Conservation (phyloP, 1,284 basidiomycete species). For the Trametes hirsuta region DNA sequence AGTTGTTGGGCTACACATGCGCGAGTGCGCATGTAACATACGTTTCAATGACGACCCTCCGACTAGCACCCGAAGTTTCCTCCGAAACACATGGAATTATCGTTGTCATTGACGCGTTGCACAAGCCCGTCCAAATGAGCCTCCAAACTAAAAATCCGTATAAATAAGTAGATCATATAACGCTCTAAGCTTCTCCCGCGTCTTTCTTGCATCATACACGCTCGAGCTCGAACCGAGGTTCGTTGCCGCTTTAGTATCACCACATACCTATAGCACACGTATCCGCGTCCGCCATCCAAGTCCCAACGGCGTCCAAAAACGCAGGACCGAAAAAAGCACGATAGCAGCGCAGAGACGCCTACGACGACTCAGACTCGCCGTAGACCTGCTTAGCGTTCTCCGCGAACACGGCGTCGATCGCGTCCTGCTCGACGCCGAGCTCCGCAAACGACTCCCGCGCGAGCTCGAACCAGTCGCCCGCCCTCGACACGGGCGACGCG, state of each 20-base stretch:
- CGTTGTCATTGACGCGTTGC: neutral
- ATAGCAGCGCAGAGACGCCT: no score
- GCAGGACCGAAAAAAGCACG: neutral
- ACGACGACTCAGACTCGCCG: slow-evolving; percentile 28
- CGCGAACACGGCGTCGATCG: slow-evolving; percentile 73
- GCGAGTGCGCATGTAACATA: no score
- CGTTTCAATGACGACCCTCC: no score
- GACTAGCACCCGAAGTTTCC: no score
- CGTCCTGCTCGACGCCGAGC: slow-evolving; percentile 78
- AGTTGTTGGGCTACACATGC: neutral
- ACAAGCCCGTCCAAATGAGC: neutral
- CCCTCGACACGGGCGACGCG: slow-evolving; percentile 49
- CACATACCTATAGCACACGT: neutral
- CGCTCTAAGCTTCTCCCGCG: neutral
- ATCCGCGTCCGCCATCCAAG: neutral
- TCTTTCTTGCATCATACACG: neutral
- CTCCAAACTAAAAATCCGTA: neutral
- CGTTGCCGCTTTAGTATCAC: neutral
- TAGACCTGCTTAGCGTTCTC: slow-evolving; percentile 71
- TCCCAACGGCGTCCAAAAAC: neutral
- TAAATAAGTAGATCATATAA: slow-evolving; percentile 1
- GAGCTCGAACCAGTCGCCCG: slow-evolving; percentile 80
- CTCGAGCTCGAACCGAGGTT: no score
- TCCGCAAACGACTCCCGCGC: slow-evolving; percentile 82
- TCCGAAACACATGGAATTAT: neutral